phyloP scores from a whole-genome alignment of 2,329 filamentous ascomycete genomes.

The Parastagonospora avenae region DNA sequence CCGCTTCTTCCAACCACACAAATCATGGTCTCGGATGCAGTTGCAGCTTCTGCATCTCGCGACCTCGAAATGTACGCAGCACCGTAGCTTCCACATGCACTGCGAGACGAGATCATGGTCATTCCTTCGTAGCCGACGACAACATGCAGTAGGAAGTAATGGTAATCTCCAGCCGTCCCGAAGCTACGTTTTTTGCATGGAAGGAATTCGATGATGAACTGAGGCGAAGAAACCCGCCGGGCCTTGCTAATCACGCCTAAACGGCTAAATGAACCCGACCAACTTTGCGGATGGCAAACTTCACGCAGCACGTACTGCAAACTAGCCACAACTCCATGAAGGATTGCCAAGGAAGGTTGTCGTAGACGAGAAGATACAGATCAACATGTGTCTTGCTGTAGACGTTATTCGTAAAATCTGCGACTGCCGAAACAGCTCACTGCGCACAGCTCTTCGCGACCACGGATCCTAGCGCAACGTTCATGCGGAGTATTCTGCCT shows the following conservation, averaged over 20 bases:
- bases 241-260: slow-evolving; percentile 29
- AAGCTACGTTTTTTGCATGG: not conserved
- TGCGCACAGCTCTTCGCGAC: not conserved
- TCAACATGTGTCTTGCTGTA: not conserved
- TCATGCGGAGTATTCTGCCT: slow-evolving; percentile 19
- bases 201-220: slow-evolving; percentile 10
- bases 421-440: not conserved
- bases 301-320: not conserved
- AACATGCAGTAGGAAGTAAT: too few species aligned
- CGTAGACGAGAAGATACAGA: not conserved
- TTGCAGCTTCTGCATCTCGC: too few species aligned
- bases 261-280: slow-evolving; percentile 34
- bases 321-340: not conserved
- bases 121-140: too few species aligned
- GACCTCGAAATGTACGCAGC: too few species aligned
- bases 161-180: too few species aligned
- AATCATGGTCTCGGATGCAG: too few species aligned
- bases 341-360: not conserved
- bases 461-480: not conserved
- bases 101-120: too few species aligned
- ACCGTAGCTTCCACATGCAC: too few species aligned
- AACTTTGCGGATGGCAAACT: not conserved
- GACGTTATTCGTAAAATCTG: not conserved
- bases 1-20: too few species aligned
- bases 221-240: slow-evolving; percentile 4